Evolutionary conservation across 495 filamentous ascomycete species (phyloP), one percentile per base, ranked within the genome.

Genomic region (Penicillium daleae): DNA sequence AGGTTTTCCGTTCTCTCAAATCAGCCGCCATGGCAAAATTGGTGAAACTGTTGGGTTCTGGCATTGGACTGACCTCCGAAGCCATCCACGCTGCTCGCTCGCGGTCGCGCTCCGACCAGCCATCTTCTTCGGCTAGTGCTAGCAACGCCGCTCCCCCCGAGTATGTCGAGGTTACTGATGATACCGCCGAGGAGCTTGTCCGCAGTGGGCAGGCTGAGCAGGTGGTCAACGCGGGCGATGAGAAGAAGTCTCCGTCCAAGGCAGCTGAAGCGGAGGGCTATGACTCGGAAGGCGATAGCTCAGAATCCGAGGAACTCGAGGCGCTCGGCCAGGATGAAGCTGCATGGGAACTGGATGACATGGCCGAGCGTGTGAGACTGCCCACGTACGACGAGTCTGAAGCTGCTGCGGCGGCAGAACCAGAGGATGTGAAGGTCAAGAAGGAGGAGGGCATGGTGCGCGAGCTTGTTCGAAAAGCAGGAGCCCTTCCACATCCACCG

Each of bases 291-390:
- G 35, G 53, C 26, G 53, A 56, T 24, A 49, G 46, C 4, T 58
- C 56, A 31, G 56, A 58, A 19, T 32, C 51, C 4, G 40, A 58
- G 13, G 56, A 57, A 3, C 39, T 57, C 17, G 26, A 26, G 32
- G 27, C 56, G 19, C 51, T 54, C 40, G 44, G 46, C 10, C 49
- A 56, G 17, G 65, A 67, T 52, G 65, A 67, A 40, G 61, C 55
- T 0, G 61, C 57, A 5, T 67, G 65, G 65, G 53, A 67, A 24
- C 65, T 67, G 5, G 65, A 67, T 48, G 65, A 67, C 6, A 61
- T 67, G 58, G 54, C 61, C n/a, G 61, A 64, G 32, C 46, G 40
- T 7, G 26, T 59, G 22, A 49, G 27, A 12, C 42, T 53, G 15
- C 59, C 58, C 2, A 49, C 39, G 2, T 50, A 55, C 29, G 51